phyloP scores from a whole-genome alignment of 768 basidiomycete genomes.

The Favolaschia claudopus region DNA sequence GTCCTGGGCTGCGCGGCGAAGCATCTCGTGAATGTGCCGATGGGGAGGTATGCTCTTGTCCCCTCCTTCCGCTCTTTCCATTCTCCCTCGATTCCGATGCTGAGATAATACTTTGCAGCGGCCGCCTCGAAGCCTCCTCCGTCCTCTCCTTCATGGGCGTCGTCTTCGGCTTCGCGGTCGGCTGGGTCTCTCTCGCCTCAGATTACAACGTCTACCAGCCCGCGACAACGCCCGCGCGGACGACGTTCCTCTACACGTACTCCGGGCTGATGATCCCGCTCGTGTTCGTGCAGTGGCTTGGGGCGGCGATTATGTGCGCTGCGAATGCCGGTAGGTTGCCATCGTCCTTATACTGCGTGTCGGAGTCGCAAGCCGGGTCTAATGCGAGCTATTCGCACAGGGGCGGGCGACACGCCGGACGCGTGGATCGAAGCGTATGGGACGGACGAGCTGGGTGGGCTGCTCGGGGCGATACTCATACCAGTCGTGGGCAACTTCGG shows the following conservation, averaged over 20 bases:
- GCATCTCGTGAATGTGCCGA: constrained; percentile 42
- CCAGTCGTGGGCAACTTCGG: constrained; percentile 59
- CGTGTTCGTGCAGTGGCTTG: constrained; percentile 54
- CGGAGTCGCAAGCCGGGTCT: too few species aligned
- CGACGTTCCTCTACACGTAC: constrained; percentile 38
- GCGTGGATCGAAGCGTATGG: constrained; percentile 45
- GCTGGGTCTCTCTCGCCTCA: constrained; percentile 48
- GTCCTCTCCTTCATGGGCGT: constrained; percentile 47
- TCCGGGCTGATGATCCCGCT: constrained; percentile 29
- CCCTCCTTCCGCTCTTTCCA: constrained; percentile 3
- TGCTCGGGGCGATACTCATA: constrained; percentile 56
- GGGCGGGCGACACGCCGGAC: constrained; percentile 42
- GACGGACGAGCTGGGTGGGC: constrained; percentile 51
- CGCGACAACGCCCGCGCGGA: constrained; percentile 39
- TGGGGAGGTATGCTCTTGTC: constrained; percentile 17
- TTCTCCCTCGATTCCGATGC: too few species aligned
- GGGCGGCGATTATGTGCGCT: constrained; percentile 49
- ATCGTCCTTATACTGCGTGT: too few species aligned
- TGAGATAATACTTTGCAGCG: constrained; percentile 34
- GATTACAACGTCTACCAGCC: constrained; percentile 55
- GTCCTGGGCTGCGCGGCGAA: constrained; percentile 53
- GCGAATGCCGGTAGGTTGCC: too few species aligned
- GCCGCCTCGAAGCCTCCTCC: constrained; percentile 40
- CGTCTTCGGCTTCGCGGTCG: constrained; percentile 59
- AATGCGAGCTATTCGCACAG: too few species aligned